Evolutionary conservation across 371 early-diverging fungal species (phyloP), one percentile per base, ranked within the genome.

Genomic region (Mucor racemosus): DNA sequence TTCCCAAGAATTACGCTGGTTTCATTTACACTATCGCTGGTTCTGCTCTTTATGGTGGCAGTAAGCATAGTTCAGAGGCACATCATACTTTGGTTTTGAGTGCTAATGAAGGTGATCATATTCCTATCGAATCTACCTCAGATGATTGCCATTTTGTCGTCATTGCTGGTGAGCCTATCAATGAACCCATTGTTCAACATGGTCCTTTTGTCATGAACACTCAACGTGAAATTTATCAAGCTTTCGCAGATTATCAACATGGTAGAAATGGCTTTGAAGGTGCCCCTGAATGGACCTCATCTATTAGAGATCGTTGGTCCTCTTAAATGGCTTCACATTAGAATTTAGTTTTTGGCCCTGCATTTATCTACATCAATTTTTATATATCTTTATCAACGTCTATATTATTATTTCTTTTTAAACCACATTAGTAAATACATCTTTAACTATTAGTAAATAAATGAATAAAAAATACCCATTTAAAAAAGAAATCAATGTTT

Each of bases 21-120:
- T 91, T 93, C 64, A 81, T 89, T 36, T 93, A 91, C 62, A 88
- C 88, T 13, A 76, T 93, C 15, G 35, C 72, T 15, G 94, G 94
- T 11, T 72, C 71, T 21, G 86, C 80, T 10, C 60, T 68, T 10
- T 85, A 89, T 72, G 87, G 87, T 41, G 76, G 74, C 10, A 68
- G 72, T 40, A 73, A 80, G 26, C 79, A 83, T 34, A 68, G 71
- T 34, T 80, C 84, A n/a, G 78, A 84, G 35, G 82, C 86, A 6
- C 85, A 86, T 39, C 84, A 86, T 40, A 85, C 87, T 3, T 50
- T 86, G 5, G 84, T 86, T 0, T 64, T 89, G 35, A 74, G 75
- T n/a, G 76, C 84, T 15, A 78, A 84, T 54, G 77, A 76, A 17
- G 80, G 76, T 19, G 78, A 77, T 1, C 60, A 34, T 42, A 64